A percentile compares a stretch with the other conserved stretches of the same genome.
These are phyloP conservation scores for Salisapilia sapeloensis DNA, from an alignment of 352 stramenopile species.

Conservation along the genomic window DNA sequence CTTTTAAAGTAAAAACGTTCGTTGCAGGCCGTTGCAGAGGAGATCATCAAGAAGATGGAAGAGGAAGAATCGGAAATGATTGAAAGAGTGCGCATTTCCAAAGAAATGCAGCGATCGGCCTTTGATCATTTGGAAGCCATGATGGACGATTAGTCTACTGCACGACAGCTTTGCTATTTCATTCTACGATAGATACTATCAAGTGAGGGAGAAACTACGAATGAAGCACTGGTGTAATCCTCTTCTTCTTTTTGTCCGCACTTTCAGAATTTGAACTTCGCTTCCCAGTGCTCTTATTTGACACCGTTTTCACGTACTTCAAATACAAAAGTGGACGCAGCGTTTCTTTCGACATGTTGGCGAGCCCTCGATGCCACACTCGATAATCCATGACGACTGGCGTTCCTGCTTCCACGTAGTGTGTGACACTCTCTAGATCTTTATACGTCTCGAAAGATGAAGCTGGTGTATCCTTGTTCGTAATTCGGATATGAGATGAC, in stretches of 20 bases:
- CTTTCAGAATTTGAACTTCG: no score
- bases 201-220: no score
- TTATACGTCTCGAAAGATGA: slow-evolving; percentile 32
- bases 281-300: no score
- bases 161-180: no score
- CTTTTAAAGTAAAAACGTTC: no score
- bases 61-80: slow-evolving; percentile 38
- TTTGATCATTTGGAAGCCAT: slow-evolving; percentile 53
- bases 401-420: slow-evolving; percentile 29
- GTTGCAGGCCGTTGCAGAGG: slow-evolving; percentile 21
- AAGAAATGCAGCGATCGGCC: slow-evolving; percentile 40
- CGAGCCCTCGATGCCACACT: slow-evolving; percentile 48
- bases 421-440: slow-evolving; percentile 29
- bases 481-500: slow-evolving; percentile 22
- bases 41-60: slow-evolving; percentile 49
- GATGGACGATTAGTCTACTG: slow-evolving; percentile 25
- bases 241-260: no score
- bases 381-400: slow-evolving; percentile 64
- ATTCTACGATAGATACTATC: no score
- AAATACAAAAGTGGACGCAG: slow-evolving; percentile 53
- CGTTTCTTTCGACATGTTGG: slow-evolving; percentile 21
- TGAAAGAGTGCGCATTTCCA: slow-evolving; percentile 33
- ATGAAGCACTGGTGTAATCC: no score
- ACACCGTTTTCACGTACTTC: slow-evolving; percentile 36
- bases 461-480: no score